Conservation (phyloP, 179 eudicot species). For the Beta macrorhiza region DNA sequence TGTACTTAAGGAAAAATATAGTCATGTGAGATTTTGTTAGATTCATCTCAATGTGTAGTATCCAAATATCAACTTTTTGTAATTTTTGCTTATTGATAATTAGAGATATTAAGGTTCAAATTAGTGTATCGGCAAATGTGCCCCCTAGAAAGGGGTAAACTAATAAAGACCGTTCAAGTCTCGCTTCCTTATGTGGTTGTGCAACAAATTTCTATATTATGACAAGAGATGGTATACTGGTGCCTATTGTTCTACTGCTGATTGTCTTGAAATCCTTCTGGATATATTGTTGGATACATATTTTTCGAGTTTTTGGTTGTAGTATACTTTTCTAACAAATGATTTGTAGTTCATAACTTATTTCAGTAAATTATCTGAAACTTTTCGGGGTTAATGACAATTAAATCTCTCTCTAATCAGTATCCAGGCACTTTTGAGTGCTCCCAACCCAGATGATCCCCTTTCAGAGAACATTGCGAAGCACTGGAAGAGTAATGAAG, state of each 20-base stretch:
- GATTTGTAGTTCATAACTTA: not conserved
- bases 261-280: not conserved
- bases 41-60: no score
- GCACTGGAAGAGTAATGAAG: conserved; percentile 94
- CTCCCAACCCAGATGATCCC: conserved; percentile 98
- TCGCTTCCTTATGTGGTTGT: not conserved
- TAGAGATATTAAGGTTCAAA: no score
- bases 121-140: no score
- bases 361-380: not conserved
- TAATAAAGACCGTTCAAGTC: no score
- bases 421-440: conserved; percentile 97
- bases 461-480: conserved; percentile 98
- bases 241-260: not conserved
- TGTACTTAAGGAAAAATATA: no score
- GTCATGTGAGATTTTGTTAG: no score
- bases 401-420: conserved; percentile 35
- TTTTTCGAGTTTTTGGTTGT: not conserved
- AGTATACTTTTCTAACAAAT: not conserved
- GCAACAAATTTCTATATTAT: not conserved
- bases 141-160: no score
- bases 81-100: no score
- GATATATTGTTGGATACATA: not conserved
- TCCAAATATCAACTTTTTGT: no score
- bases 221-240: not conserved
- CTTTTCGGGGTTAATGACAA: not conserved